Percentiles rank a stretch among this genome's conserved stretches.
These are phyloP conservation scores for Aureobasidium sp. DNA, from an alignment of 2,329 filamentous ascomycete genomes.

Conservation along the genomic window DNA sequence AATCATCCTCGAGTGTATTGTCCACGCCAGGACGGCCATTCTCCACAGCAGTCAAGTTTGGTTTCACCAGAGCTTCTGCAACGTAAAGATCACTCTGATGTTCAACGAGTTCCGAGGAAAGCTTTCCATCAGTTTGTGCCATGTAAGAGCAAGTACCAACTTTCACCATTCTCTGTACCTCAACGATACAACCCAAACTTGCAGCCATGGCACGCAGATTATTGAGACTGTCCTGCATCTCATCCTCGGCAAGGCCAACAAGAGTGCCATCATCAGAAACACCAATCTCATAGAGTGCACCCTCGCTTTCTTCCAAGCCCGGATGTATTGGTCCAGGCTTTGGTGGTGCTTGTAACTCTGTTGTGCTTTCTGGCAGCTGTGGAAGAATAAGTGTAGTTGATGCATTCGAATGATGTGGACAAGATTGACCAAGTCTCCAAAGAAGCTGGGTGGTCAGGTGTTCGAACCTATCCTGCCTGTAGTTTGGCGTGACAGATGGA, in stretches of 20 bases:
- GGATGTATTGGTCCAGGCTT: constrained; percentile 51
- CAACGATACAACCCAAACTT: constrained; percentile 77
- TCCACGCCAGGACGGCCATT: background rate
- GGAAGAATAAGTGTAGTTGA: constrained; percentile 68
- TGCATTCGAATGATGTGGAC: constrained; percentile 76
- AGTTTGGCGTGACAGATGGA: constrained; percentile 51
- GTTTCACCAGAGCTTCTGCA: constrained; percentile 80
- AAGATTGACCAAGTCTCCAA: constrained; percentile 92
- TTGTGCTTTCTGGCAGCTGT: constrained; percentile 57
- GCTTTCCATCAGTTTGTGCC: constrained; percentile 29
- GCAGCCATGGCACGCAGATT: constrained; percentile 87
- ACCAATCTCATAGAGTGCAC: constrained; percentile 92
- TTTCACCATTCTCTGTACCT: constrained; percentile 70
- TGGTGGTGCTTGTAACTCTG: constrained; percentile 49
- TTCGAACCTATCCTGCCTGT: constrained; percentile 74
- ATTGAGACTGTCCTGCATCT: constrained; percentile 81
- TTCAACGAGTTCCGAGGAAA: constrained; percentile 15
- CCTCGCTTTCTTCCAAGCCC: constrained; percentile 84
- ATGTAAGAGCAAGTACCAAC: constrained; percentile 79
- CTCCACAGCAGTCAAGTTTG: constrained; percentile 37
- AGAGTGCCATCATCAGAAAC: constrained; percentile 91
- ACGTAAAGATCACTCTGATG: constrained; percentile 60
- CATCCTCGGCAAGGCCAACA: constrained; percentile 78
- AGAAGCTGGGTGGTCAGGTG: constrained; percentile 91
- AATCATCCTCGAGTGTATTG: background rate